These are phyloP conservation scores for Arxiozyma bovina DNA, from an alignment of 1,139 yeast species.

Conservation along the genomic window DNA sequence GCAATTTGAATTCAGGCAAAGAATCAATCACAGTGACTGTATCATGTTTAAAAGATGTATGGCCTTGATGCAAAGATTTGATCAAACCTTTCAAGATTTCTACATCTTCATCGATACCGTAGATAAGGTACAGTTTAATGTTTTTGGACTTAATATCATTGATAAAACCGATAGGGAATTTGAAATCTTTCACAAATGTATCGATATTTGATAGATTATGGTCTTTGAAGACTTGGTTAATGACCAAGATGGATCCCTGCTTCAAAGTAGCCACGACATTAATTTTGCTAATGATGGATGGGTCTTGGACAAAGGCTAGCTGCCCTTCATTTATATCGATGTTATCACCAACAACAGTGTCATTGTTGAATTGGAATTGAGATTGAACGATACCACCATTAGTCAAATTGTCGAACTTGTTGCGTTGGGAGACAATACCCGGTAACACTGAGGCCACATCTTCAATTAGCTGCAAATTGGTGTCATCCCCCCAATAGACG, in stretches of 20 bases:
- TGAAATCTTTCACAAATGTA: constrained; percentile 41
- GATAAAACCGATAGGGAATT: constrained; percentile 42
- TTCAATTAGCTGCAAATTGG: constrained; percentile 55
- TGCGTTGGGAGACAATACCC: constrained; percentile 47
- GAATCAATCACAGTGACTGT: neutral
- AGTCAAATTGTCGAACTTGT: constrained; percentile 60
- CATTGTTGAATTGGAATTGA: constrained; percentile 39
- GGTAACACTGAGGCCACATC: constrained; percentile 60
- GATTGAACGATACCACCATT: constrained; percentile 76
- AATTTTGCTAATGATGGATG: constrained; percentile 43
- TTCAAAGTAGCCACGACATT: constrained; percentile 56
- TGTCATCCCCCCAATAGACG: constrained; percentile 63
- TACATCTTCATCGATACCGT: constrained; percentile 21
- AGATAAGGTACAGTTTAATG: constrained; percentile 46
- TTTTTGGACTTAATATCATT: constrained; percentile 47
- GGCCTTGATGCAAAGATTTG: neutral
- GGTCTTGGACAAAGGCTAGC: constrained; percentile 55
- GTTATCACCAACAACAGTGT: constrained; percentile 25
- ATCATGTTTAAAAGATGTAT: neutral
- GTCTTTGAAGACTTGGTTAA: constrained; percentile 18
- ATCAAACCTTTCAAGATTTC: neutral
- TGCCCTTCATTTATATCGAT: constrained; percentile 48
- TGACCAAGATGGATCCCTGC: constrained; percentile 46
- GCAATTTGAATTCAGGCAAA: constrained; percentile 14
- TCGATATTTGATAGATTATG: constrained; percentile 24